A percentile compares a stretch with the other conserved stretches of the same genome.
phyloP scores from a whole-genome alignment of 495 filamentous ascomycete genomes.

The Trypethelium eluteriae region DNA sequence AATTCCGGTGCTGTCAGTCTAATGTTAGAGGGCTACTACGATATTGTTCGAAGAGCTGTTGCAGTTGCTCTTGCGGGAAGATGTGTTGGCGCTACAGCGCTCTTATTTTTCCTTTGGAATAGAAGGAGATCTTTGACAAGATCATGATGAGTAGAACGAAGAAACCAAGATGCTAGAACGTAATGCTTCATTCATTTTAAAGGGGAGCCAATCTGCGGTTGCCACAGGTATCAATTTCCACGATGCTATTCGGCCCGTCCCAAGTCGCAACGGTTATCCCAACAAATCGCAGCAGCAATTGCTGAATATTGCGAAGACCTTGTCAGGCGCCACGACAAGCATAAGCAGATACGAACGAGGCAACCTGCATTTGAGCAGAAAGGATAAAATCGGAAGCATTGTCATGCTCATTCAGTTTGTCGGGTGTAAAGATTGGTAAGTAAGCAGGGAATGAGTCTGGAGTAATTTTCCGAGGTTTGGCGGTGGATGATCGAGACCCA shows the following conservation, averaged over 20 bases:
- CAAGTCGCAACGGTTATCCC: too few species aligned
- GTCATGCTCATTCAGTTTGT: too few species aligned
- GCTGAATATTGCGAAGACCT: too few species aligned
- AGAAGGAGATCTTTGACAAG: not conserved
- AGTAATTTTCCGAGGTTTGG: not conserved
- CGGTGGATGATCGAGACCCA: not conserved
- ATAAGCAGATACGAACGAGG: too few species aligned
- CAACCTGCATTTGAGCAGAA: too few species aligned
- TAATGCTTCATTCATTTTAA: not conserved
- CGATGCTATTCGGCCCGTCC: too few species aligned
- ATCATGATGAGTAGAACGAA: not conserved
- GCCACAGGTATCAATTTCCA: not conserved
- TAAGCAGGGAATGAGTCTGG: not conserved
- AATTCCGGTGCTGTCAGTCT: constrained; percentile 48
- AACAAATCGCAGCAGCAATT: too few species aligned
- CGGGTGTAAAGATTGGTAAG: too few species aligned
- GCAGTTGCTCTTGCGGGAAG: constrained; percentile 44
- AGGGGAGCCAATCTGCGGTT: not conserved
- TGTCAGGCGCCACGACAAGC: too few species aligned
- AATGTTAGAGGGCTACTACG: constrained; percentile 65
- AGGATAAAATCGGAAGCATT: too few species aligned
- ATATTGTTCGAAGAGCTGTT: constrained; percentile 53
- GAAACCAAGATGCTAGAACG: not conserved
- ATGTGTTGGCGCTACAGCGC: not conserved
- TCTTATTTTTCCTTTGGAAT: not conserved